Evolutionary conservation across 2,329 filamentous ascomycete species (phyloP).

Genomic region (Colletotrichum australisinense): DNA sequence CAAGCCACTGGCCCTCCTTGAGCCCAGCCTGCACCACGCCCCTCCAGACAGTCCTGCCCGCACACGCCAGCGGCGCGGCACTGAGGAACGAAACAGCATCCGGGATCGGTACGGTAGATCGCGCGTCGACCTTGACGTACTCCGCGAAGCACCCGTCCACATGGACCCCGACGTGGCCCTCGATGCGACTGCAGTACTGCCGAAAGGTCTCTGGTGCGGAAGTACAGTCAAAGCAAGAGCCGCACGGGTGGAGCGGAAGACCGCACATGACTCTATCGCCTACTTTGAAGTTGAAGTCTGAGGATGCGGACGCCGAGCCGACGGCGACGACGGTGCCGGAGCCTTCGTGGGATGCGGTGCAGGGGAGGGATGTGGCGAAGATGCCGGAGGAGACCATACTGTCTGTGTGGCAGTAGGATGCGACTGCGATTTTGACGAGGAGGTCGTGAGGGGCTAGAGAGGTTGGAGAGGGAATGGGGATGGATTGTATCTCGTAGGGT

Average conservation of each 20-base stretch:
- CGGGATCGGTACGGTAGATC: background rate
- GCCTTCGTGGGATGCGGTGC: constrained; percentile 68
- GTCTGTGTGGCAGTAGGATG: constrained; percentile 73
- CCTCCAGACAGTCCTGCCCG: constrained; percentile 63
- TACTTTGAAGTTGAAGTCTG: constrained; percentile 48
- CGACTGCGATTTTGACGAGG: constrained; percentile 69
- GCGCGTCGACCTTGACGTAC: constrained; percentile 62
- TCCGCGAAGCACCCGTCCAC: constrained; percentile 68
- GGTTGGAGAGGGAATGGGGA: background rate
- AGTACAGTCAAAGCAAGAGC: constrained; percentile 62
- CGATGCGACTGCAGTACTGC: constrained; percentile 63
- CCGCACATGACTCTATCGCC: constrained; percentile 69
- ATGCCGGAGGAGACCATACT: constrained; percentile 63
- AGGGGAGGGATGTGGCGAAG: constrained; percentile 60
- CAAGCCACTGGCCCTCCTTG: constrained; percentile 71
- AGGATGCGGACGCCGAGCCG: constrained; percentile 50
- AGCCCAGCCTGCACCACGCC: constrained; percentile 55
- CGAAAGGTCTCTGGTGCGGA: constrained; percentile 54
- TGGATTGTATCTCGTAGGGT: background rate
- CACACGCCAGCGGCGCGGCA: constrained; percentile 68
- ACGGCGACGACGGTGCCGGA: constrained; percentile 63
- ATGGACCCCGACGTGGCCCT: constrained; percentile 60
- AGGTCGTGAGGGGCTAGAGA: constrained; percentile 57
- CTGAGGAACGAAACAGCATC: constrained; percentile 54
- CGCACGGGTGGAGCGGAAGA: constrained; percentile 64